Percentiles rank a stretch among this genome's conserved stretches.
These are phyloP conservation scores for Silene uniflora DNA, from an alignment of 148 eudicot species.

Conservation along the genomic window DNA sequence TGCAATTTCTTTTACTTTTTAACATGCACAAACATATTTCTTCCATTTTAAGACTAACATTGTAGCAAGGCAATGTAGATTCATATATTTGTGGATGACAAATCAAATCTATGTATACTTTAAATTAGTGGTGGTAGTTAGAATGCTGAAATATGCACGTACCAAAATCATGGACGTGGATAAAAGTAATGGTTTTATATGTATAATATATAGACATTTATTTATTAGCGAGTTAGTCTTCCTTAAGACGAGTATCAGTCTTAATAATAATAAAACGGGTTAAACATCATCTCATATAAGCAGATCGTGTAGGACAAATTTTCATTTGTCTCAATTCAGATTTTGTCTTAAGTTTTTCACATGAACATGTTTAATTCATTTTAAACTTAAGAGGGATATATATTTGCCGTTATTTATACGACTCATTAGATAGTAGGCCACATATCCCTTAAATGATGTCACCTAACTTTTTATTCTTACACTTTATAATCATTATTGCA, in stretches of 20 bases:
- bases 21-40: not conserved
- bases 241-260: too few relatives aligned
- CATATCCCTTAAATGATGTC: not conserved
- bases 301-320: too few relatives aligned
- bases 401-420: not conserved
- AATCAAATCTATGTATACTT: not conserved
- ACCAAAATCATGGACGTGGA: not conserved
- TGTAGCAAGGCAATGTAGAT: not conserved
- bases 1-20: not conserved
- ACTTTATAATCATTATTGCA: not conserved
- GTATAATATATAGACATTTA: too few relatives aligned
- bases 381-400: too few relatives aligned
- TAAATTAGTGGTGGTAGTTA: conserved; percentile 8
- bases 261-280: too few relatives aligned
- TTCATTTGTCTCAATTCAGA: too few relatives aligned
- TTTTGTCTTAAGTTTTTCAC: too few relatives aligned
- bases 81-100: not conserved
- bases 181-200: not conserved
- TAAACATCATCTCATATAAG: too few relatives aligned
- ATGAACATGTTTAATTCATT: too few relatives aligned
- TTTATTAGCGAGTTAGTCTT: too few relatives aligned
- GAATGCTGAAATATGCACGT: conserved; percentile 2
- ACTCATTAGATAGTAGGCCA: not conserved
- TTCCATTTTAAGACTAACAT: not conserved
- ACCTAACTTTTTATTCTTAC: not conserved